Base-by-base conservation (phyloP, 129 eudicot genomes). In the Smallanthus sonchifolius region DNA sequence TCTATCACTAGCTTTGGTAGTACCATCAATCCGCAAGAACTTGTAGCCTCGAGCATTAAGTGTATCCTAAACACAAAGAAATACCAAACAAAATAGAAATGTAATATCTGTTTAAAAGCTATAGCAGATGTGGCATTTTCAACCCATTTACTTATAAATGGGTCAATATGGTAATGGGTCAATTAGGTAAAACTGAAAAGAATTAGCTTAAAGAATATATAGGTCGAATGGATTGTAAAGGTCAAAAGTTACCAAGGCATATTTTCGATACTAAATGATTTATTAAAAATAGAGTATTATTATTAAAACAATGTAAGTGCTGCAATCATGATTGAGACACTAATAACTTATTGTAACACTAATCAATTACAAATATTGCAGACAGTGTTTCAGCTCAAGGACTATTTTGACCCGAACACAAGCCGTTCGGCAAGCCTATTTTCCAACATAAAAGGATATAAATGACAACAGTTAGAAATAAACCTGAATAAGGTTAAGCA, bases 401-500 rank as follows among this genome's bases (percentile, higher is more conserved):
- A 24, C 36, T 57, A 57, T 57, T 28, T 28, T 28, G 38, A 13
- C 38, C 36, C 15, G 2, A 6, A 52, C 10, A 4, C 10, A 32
- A 32, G 4, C 64, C 16, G 1, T 4, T 2, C 37, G 6, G 2
- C 28, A 28, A 4, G 65, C 65, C 65, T 9, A 28, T 3, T 28
- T 28, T 28, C 16, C 37, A 35, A 10, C 65, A 64, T 36, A 16
- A 15, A n/a, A 63, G 1, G 20, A 36, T 36, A 16, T 15, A n/a
- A 1, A 63, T 15, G 16, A 35, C 6, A 72, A 35, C 17, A 40
- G 5, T 4, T 34, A 45, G 24, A 45, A 69, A 70, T 74, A 63
- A 40, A 90, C 98, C 96, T 94, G 93, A 77, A 95, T 86, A 17
- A 82, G 86, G 85, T 95, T 79, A 49, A 95, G 96, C 99, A 95